Evolutionary conservation across 257 asterid species (phyloP), one percentile per base, ranked within the genome.

Genomic region (Henckelia pumila): DNA sequence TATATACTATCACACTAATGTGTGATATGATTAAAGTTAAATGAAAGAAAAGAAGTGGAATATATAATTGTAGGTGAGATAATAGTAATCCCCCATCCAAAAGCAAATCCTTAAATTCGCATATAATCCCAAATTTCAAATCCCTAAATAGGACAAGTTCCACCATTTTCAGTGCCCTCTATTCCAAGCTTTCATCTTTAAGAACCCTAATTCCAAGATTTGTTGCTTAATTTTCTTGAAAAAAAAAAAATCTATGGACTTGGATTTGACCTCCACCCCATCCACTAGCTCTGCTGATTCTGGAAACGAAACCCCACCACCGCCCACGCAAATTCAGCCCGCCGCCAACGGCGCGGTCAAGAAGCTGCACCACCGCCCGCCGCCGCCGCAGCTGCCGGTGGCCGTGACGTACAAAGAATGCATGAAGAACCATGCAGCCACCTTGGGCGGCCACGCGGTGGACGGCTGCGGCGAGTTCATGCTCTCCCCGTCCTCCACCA

Each of bases 381-480:
- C 69, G 17, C 71, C 50, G 29, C 29, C 21, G 56, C 72, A 74
- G 3, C 52, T 44, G 0, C 52, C 58, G 29, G 28, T 26, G 56
- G 24, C 29, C 68, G 80, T 49, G 73, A 19, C 73, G 0, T 84
- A 82, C 64, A 76, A 55, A 67, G 91, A 84, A 64, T 89, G 96
- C 77, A 77, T 83, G 78, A 89, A 81, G 72, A 89, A 89, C 81
- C 95, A 87, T 65, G 96, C 96, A 16, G 95, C 91, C 14, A 63
- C 63, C 29, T 47, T 85, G 0, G 96, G 93, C 26, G 88, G 83
- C 68, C 89, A 85, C 68, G 93, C 93, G 25, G 79, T 89, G n/a
- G 96, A 89, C 70, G 96, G 95, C 10, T 89, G 96, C 67, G 95
- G 96, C 35, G 96, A 85, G 68, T 89, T 83, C 77, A 78, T 85